Percentiles rank a stretch among this genome's conserved stretches.
Conservation (phyloP, 2,329 filamentous ascomycete species). For the Tolypocladium tropicale region DNA sequence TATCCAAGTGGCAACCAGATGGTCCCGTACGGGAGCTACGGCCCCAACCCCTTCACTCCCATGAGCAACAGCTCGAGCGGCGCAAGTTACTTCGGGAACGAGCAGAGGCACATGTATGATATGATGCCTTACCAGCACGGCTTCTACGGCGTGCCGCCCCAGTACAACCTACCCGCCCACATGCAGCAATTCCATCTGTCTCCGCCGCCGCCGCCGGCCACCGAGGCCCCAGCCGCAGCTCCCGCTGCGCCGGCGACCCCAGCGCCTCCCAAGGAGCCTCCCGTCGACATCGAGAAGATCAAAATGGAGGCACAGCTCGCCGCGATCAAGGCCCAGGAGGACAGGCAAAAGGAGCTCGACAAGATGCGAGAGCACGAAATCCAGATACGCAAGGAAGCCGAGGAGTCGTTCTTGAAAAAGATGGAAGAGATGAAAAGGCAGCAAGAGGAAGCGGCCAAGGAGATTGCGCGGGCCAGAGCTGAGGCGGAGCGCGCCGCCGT, state of each 20-base stretch:
- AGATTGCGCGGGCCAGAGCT: slow-evolving; percentile 35
- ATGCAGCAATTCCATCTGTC: slow-evolving; percentile 29
- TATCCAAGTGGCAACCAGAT: slow-evolving; percentile 31
- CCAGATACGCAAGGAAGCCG: slow-evolving; percentile 35
- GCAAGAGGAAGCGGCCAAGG: slow-evolving; percentile 33
- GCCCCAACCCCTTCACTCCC: slow-evolving; percentile 32
- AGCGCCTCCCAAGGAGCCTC: slow-evolving; percentile 29
- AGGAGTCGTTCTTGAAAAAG: slow-evolving; percentile 29
- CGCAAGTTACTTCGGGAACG: slow-evolving; percentile 30
- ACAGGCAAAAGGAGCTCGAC: slow-evolving; percentile 33
- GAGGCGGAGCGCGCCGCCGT: slow-evolving; percentile 35
- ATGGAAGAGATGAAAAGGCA: slow-evolving; percentile 31
- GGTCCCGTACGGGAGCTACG: slow-evolving; percentile 33
- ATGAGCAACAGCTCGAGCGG: slow-evolving; percentile 26
- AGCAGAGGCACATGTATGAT: slow-evolving; percentile 30
- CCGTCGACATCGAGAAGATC: slow-evolving; percentile 46
- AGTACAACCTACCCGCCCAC: slow-evolving; percentile 8
- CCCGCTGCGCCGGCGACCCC: slow-evolving; percentile 19
- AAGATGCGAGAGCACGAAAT: slow-evolving; percentile 33
- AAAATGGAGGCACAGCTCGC: slow-evolving; percentile 51
- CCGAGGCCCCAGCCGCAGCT: slow-evolving; percentile 22
- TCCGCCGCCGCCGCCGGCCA: slow-evolving; percentile 29
- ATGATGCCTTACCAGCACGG: slow-evolving; percentile 40
- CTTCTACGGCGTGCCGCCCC: slow-evolving; percentile 5
- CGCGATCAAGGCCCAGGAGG: slow-evolving; percentile 34